Evolutionary conservation across 2,329 filamentous ascomycete genomes (phyloP).

Genomic region (Microsporum canis): DNA sequence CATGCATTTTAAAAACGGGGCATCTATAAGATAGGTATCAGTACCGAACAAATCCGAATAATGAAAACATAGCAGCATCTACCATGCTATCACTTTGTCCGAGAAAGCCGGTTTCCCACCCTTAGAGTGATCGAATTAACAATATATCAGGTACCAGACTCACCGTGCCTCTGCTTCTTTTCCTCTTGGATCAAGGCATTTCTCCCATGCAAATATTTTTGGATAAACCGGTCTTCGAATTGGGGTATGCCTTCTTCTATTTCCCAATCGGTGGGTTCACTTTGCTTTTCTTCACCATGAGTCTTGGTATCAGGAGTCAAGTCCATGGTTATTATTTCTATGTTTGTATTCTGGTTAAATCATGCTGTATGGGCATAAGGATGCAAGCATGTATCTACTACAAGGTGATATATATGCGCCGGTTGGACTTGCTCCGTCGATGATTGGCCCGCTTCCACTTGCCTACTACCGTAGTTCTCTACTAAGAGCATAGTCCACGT

Average conservation of each 20-base stretch:
- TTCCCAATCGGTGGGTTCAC: slow-evolving; percentile 19
- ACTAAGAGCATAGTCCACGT: too few species aligned
- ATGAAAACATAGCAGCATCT: neutral
- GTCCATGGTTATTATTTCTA: neutral
- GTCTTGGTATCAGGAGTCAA: neutral
- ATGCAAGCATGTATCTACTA: too few species aligned
- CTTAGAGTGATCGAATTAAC: too few species aligned
- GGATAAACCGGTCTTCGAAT: slow-evolving; percentile 60
- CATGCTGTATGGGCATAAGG: neutral
- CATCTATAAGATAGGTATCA: slow-evolving; percentile 15
- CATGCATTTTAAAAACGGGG: slow-evolving; percentile 39
- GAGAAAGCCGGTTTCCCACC: neutral
- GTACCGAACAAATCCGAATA: neutral
- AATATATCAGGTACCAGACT: neutral
- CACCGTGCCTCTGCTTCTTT: slow-evolving; percentile 69
- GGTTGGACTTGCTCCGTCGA: too few species aligned
- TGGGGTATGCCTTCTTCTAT: slow-evolving; percentile 36
- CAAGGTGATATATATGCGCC: too few species aligned
- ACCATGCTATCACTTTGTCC: neutral
- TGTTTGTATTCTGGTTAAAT: neutral
- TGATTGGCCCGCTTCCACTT: too few species aligned
- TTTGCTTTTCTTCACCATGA: neutral
- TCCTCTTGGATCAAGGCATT: slow-evolving; percentile 69
- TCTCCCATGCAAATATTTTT: slow-evolving; percentile 68
- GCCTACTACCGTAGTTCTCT: too few species aligned